Evolutionary conservation across 305 asterid species (phyloP).

Genomic region (Caryopteris hybrid): DNA sequence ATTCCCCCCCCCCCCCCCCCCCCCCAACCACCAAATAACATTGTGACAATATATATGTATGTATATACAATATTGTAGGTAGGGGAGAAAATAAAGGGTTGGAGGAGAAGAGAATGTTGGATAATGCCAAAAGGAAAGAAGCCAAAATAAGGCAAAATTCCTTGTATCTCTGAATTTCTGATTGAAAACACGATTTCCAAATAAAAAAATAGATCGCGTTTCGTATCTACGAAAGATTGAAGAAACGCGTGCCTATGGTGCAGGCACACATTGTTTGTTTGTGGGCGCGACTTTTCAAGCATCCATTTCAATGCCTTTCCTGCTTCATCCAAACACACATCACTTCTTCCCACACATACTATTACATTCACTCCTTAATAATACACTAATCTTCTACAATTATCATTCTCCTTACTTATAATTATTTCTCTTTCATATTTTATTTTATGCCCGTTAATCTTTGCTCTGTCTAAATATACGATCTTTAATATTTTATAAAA

Average conservation of each 20-base stretch:
- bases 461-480: too few species aligned
- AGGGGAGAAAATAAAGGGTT: not conserved
- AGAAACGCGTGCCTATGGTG: constrained; percentile 39
- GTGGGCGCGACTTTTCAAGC: constrained; percentile 39
- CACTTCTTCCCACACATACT: constrained; percentile 25
- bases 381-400: too few species aligned
- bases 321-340: constrained; percentile 7
- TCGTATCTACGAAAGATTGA: constrained; percentile 24
- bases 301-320: constrained; percentile 20
- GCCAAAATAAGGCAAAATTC: constrained; percentile 25
- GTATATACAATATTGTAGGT: too few species aligned
- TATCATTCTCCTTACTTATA: too few species aligned
- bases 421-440: too few species aligned
- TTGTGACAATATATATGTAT: too few species aligned
- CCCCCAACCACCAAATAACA: too few species aligned
- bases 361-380: too few species aligned
- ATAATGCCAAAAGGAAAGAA: constrained; percentile 39
- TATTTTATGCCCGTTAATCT: too few species aligned
- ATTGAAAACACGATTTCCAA: not conserved
- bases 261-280: constrained; percentile 33
- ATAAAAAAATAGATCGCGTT: not conserved
- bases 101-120: constrained; percentile 29
- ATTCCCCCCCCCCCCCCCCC: constrained; percentile 2
- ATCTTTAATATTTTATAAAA: too few species aligned
- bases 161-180: constrained; percentile 7